A percentile compares a stretch with the other conserved stretches of the same genome.
phyloP scores from a whole-genome alignment of 768 basidiomycete genomes.

The Psilocybe tampanensis region DNA sequence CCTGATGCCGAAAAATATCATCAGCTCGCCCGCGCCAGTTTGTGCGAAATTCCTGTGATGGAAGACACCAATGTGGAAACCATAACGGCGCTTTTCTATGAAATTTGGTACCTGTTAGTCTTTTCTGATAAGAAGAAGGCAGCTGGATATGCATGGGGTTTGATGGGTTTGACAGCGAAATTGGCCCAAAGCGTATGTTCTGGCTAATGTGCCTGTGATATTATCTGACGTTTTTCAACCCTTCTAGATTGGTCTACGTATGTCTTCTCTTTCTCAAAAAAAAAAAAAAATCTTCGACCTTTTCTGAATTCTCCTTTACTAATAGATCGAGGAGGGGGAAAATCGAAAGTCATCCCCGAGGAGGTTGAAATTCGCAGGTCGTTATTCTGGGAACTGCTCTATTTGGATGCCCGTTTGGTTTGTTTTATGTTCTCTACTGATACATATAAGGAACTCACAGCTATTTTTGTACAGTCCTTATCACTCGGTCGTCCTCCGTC shows the following conservation, averaged over 20 bases:
- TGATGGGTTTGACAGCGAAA: conserved; percentile 61
- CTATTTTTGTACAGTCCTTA: conserved; percentile 43
- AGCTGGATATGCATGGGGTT: conserved; percentile 55
- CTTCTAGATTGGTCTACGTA: conserved; percentile 61
- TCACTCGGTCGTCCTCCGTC: conserved; percentile 73
- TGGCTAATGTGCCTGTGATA: background rate
- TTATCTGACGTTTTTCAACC: conserved; percentile 7
- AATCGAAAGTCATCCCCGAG: conserved; percentile 69
- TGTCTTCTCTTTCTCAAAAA: conserved; percentile 19
- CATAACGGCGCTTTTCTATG: conserved; percentile 59
- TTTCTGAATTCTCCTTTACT: background rate
- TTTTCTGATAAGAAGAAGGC: conserved; percentile 74
- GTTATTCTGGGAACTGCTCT: conserved; percentile 71
- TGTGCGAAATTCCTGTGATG: conserved; percentile 67
- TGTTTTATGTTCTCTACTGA: conserved; percentile 13
- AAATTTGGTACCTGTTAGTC: conserved; percentile 67
- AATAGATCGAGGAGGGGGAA: conserved; percentile 64
- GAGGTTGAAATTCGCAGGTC: conserved; percentile 70
- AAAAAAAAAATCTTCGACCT: too few relatives aligned
- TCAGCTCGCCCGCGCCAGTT: conserved; percentile 56
- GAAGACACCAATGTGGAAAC: conserved; percentile 70
- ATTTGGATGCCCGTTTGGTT: conserved; percentile 64
- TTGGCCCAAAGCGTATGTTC: conserved; percentile 60
- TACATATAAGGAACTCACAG: background rate
- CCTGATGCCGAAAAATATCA: conserved; percentile 64